A percentile compares a stretch with the other conserved stretches of the same genome.
phyloP scores from a whole-genome alignment of 208 protist genomes.

The Tritrichomonas foetus region DNA sequence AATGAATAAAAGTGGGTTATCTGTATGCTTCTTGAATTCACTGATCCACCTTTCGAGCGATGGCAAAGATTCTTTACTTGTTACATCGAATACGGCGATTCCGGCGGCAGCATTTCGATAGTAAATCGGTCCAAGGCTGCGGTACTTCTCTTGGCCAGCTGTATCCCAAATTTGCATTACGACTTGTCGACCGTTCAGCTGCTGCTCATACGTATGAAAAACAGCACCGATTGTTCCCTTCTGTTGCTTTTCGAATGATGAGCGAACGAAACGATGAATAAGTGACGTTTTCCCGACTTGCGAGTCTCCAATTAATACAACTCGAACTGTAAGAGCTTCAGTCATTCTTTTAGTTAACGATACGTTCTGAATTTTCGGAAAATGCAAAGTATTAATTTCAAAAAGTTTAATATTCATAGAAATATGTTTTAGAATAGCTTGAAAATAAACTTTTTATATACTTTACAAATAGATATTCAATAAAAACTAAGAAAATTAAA shows the following conservation, averaged over 20 bases:
- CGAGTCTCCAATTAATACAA: conserved; percentile 20
- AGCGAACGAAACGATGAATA: not conserved
- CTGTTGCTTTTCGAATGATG: not conserved
- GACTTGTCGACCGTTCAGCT: not conserved
- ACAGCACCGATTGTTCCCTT: not conserved
- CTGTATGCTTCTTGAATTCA: not conserved
- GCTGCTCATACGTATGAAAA: conserved; percentile 33
- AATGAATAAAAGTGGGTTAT: not conserved
- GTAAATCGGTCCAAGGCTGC: conserved; percentile 25
- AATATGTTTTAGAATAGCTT: too few species aligned
- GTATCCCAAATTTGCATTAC: conserved; percentile 40
- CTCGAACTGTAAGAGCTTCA: not conserved
- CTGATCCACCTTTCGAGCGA: not conserved
- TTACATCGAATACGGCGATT: conserved; percentile 17
- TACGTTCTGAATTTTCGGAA: too few species aligned
- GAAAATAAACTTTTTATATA: too few species aligned
- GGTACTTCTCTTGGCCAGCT: conserved; percentile 37
- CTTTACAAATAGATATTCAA: too few species aligned
- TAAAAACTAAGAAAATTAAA: too few species aligned
- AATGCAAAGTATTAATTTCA: too few species aligned
- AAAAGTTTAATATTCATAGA: too few species aligned
- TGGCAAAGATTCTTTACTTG: not conserved
- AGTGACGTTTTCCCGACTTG: conserved; percentile 37
- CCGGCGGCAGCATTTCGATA: conserved; percentile 29
- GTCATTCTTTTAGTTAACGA: too few species aligned